Evolutionary conservation across 345 rosid genomes (phyloP).

Genomic region (Acer campestre): DNA sequence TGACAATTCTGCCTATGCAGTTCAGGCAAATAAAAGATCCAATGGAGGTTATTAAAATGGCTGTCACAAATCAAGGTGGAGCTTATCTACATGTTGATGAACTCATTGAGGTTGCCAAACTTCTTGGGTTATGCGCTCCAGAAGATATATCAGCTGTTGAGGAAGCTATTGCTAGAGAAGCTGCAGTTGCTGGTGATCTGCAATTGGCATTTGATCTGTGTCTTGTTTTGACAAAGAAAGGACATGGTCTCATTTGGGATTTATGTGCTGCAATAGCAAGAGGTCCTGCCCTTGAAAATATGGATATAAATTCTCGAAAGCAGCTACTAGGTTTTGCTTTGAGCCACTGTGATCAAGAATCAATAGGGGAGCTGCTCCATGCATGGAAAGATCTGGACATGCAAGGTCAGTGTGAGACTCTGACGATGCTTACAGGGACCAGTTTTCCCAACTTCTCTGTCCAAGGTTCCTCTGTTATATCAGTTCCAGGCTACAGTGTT

Average conservation of each 20-base stretch:
- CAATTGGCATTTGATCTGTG: conserved; percentile 97
- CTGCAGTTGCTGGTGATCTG: conserved; percentile 95
- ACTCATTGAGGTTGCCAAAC: conserved; percentile 90
- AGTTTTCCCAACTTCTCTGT: conserved; percentile 45
- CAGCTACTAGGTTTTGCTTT: conserved; percentile 84
- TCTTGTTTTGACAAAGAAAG: conserved; percentile 78
- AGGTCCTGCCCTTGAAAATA: conserved; percentile 89
- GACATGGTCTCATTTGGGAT: conserved; percentile 96
- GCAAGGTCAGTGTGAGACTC: conserved; percentile 79
- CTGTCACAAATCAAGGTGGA: conserved; percentile 83
- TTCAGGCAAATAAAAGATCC: conserved; percentile 96
- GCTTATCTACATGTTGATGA: conserved; percentile 91
- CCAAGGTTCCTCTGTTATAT: conserved; percentile 33
- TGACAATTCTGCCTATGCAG: conserved; percentile 83
- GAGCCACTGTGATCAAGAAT: conserved; percentile 94
- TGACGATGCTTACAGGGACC: conserved; percentile 58
- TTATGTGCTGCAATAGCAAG: conserved; percentile 97
- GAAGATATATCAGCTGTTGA: conserved; percentile 80
- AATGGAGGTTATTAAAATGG: conserved; percentile 95
- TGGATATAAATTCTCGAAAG: conserved; percentile 83
- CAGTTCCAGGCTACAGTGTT: conserved; percentile 37
- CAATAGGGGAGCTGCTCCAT: conserved; percentile 86
- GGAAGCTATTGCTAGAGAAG: conserved; percentile 99
- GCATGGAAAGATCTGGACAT: conserved; percentile 98
- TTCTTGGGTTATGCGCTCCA: conserved; percentile 81